phyloP scores from a whole-genome alignment of 768 basidiomycete genomes.

The Suillus ampliporus region DNA sequence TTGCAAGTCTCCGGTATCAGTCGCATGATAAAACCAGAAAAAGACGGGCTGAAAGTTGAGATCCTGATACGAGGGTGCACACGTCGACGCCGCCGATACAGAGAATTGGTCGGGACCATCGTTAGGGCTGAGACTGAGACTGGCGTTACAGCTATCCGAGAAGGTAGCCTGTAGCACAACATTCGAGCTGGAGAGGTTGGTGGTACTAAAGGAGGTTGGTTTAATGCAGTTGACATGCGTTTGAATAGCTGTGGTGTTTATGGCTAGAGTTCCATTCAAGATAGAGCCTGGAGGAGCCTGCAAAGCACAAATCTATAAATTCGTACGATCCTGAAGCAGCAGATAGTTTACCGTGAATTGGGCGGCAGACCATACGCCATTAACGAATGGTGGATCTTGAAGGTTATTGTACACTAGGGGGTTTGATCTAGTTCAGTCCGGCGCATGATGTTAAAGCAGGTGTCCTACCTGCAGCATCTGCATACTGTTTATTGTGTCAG shows the following conservation, averaged over 20 bases:
- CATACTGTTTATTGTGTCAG: conserved; percentile 40
- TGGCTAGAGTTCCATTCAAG: conserved; percentile 58
- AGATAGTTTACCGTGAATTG: conserved; percentile 50
- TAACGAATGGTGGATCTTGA: conserved; percentile 63
- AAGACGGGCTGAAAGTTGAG: conserved; percentile 59
- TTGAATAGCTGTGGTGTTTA: conserved; percentile 55
- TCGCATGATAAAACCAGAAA: conserved; percentile 65
- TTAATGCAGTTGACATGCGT: conserved; percentile 54
- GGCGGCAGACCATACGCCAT: conserved; percentile 56
- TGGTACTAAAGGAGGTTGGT: conserved; percentile 38
- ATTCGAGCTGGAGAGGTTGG: conserved; percentile 21
- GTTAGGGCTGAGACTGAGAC: conserved; percentile 43
- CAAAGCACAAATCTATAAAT: not conserved
- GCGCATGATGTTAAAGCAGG: not conserved
- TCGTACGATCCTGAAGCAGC: too few relatives aligned
- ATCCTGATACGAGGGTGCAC: conserved; percentile 34
- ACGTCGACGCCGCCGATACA: conserved; percentile 45
- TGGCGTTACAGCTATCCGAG: conserved; percentile 50
- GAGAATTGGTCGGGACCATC: conserved; percentile 54
- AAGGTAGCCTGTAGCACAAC: conserved; percentile 52
- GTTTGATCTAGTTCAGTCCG: conserved; percentile 4
- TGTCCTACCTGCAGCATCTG: conserved; percentile 32
- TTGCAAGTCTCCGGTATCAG: conserved; percentile 37
- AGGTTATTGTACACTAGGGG: conserved; percentile 43
- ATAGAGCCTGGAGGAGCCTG: conserved; percentile 49